Conservation (phyloP, 345 rosid genomes). For the Fremontodendron californicum region DNA sequence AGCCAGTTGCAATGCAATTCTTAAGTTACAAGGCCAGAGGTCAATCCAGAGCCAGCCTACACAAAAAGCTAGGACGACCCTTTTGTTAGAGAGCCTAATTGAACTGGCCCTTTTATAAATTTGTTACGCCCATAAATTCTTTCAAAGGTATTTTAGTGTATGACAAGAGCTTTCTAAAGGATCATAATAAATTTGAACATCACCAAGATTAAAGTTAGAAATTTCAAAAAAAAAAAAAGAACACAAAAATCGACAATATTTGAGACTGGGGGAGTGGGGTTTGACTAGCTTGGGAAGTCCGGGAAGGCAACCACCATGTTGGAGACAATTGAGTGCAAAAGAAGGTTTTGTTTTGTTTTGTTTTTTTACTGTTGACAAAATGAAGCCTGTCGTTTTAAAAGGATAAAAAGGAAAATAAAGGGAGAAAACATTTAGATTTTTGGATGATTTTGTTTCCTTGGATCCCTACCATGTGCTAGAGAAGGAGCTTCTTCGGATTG, state of each 20-base stretch:
- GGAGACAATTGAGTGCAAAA: slow-evolving; percentile 6
- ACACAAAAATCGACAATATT: not conserved
- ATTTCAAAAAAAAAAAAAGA: not conserved
- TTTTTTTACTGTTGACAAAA: not conserved
- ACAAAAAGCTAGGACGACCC: not conserved
- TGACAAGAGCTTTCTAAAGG: too few relatives aligned
- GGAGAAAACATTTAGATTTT: slow-evolving; percentile 13
- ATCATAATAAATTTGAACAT: not conserved
- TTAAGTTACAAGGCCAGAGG: not conserved
- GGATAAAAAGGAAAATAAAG: not conserved
- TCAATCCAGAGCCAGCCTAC: not conserved
- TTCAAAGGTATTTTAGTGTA: too few relatives aligned
- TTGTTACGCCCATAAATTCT: not conserved
- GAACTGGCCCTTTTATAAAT: too few relatives aligned
- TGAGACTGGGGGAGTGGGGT: not conserved
- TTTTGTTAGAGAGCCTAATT: not conserved
- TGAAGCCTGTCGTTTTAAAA: slow-evolving; percentile 9
- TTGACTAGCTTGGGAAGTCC: not conserved
- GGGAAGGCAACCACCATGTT: not conserved
- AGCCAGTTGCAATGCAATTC: not conserved
- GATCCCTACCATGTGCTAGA: slow-evolving; percentile 43
- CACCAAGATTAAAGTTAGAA: not conserved
- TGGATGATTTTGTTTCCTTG: slow-evolving; percentile 57
- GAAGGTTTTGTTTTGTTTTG: slow-evolving; percentile 11
- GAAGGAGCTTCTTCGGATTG: slow-evolving; percentile 34